These are phyloP conservation scores for Graphilbum ipis-grandicollis DNA, from an alignment of 2,329 filamentous ascomycete species.

Conservation along the genomic window DNA sequence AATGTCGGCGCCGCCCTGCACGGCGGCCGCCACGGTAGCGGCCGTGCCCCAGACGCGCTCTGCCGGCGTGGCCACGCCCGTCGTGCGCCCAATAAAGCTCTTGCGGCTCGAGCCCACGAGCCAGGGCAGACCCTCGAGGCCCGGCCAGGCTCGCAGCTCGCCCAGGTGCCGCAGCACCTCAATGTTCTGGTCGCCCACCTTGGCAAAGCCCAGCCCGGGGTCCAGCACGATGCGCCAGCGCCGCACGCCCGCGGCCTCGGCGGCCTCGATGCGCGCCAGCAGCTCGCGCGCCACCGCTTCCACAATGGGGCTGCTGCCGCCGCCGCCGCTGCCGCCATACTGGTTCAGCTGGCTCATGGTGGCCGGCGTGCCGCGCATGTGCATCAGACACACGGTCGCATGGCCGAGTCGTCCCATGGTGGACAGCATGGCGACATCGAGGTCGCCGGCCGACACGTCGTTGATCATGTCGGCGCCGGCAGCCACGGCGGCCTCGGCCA, in stretches of 20 bases:
- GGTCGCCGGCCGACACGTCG: constrained; percentile 68
- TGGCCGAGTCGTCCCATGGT: constrained; percentile 58
- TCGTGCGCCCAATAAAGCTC: constrained; percentile 69
- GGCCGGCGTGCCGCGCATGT: constrained; percentile 75
- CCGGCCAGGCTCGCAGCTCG: constrained; percentile 46
- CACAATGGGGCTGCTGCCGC: constrained; percentile 33
- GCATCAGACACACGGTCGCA: constrained; percentile 72
- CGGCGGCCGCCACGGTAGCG: constrained; percentile 68
- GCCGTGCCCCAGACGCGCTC: constrained; percentile 75
- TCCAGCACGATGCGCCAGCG: constrained; percentile 93
- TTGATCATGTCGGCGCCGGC: constrained; percentile 88
- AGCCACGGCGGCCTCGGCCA: constrained; percentile 58
- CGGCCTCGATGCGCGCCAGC: constrained; percentile 49
- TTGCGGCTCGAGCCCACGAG: constrained; percentile 80
- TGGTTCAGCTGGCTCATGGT: constrained; percentile 58
- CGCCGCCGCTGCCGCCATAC: constrained; percentile 26
- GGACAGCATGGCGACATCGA: constrained; percentile 68
- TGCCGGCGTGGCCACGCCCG: constrained; percentile 52
- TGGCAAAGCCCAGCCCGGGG: constrained; percentile 88
- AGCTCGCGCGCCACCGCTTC: constrained; percentile 51
- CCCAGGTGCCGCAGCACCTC: constrained; percentile 54
- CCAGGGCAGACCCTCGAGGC: constrained; percentile 62
- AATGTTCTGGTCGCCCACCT: constrained; percentile 64
- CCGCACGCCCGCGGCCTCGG: constrained; percentile 63
- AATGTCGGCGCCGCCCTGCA: constrained; percentile 79